phyloP scores from a whole-genome alignment of 305 asterid genomes.

The Ajuga reptans region DNA sequence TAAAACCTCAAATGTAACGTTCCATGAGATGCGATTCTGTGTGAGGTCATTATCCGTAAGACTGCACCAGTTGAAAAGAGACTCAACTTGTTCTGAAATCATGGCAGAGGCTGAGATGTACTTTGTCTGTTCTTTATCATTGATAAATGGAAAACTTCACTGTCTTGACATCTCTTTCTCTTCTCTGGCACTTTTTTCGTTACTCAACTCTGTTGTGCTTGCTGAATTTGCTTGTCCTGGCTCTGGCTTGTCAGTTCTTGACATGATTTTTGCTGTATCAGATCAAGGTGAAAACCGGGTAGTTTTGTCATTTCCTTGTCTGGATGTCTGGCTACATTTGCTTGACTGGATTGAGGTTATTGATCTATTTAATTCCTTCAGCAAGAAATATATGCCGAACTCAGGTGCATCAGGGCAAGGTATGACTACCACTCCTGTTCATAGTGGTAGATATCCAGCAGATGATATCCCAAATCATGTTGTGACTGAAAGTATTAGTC shows the following conservation, averaged over 20 bases:
- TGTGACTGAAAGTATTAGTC: slow-evolving; percentile 23
- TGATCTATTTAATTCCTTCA: slow-evolving; percentile 34
- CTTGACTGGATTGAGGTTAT: slow-evolving; percentile 71
- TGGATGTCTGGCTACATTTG: slow-evolving; percentile 68
- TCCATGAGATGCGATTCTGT: slow-evolving; percentile 47
- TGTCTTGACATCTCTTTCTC: slow-evolving; percentile 48
- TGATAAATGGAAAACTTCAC: slow-evolving; percentile 39
- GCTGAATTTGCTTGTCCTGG: slow-evolving; percentile 49
- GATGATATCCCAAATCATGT: slow-evolving; percentile 31
- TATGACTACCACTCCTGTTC: slow-evolving; percentile 19
- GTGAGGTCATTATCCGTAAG: slow-evolving; percentile 53
- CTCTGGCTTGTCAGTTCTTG: slow-evolving; percentile 52
- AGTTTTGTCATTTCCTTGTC: slow-evolving; percentile 46
- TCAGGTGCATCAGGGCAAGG: slow-evolving; percentile 28
- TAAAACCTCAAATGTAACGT: slow-evolving; percentile 34
- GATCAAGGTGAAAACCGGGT: slow-evolving; percentile 42
- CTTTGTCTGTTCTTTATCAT: slow-evolving; percentile 50
- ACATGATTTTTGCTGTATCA: slow-evolving; percentile 36
- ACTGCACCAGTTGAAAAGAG: slow-evolving; percentile 40
- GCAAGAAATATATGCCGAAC: slow-evolving; percentile 26
- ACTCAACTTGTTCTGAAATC: slow-evolving; percentile 47
- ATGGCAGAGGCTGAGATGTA: slow-evolving; percentile 62
- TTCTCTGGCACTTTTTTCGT: slow-evolving; percentile 60
- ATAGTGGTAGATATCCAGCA: slow-evolving; percentile 25
- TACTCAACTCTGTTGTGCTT: slow-evolving; percentile 64